Base-by-base conservation (phyloP, 306 rosid species). In the Lathyrus tuberosus region DNA sequence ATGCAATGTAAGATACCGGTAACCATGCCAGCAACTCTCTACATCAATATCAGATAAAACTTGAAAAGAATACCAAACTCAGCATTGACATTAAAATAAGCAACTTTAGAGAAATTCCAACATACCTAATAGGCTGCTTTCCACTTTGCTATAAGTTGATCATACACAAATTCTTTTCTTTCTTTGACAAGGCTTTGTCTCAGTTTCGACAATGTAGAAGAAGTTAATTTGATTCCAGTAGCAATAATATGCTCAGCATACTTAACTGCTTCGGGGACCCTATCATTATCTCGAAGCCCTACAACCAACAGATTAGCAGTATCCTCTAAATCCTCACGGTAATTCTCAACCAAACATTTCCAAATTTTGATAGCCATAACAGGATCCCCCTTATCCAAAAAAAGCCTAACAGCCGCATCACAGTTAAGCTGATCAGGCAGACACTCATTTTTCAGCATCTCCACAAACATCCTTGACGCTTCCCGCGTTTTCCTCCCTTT, bases 401-500 rank as follows among this genome's bases (percentile, higher is more conserved):
- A 89, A 63, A 51, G 20, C 69, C 80, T 85, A 59, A 89, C 76
- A 16, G 91, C 89, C 0, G 72, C 67, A 51, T 35, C 74, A 76
- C 93, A 89, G 49, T 82, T 83, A 56, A 71, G 76, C 74, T n/a
- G 80, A 54, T 84, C 86, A 0, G 84, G 86, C 40, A 89, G 20
- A 69, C 62, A 89, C 79, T 85, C 96, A 61, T 89, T 89, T 54
- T 89, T 87, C 41, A 87, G 24, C 92, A 87, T 87, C 82, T 89
- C 87, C 17, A 38, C 54, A 44, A 87, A 81, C 41, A 89, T n/a
- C 44, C 31, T 41, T 0, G 71, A 70, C 9, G 89, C 91, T 15
- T 89, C 89, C 62, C 74, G 20, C 10, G 82, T 54, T 46, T 80
- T 83, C 81, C 81, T 79, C 22, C 76, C 70, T 73, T 81, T 83